A percentile compares a stretch with the other conserved stretches of the same genome.
Conservation (phyloP, 345 rosid species). For the Populus tremula region DNA sequence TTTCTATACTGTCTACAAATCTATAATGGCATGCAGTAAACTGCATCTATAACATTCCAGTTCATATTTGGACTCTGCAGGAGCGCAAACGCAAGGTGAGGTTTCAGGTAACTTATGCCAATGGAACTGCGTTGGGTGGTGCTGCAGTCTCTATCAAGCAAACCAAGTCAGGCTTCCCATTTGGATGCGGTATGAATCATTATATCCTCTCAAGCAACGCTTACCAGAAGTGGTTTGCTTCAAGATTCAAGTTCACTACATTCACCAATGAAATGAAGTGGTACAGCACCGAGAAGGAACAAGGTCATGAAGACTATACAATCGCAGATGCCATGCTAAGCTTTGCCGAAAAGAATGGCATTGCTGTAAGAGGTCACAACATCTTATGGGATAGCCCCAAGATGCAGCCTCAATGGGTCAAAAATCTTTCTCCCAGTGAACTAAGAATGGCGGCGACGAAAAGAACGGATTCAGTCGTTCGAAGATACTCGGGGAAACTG, state of each 20-base stretch:
- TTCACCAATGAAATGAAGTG: conserved; percentile 90
- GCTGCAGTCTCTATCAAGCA: conserved; percentile 47
- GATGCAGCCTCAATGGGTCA: conserved; percentile 66
- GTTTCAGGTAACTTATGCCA: conserved; percentile 41
- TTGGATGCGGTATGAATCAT: conserved; percentile 80
- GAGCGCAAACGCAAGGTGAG: conserved; percentile 55
- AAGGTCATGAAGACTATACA: conserved; percentile 60
- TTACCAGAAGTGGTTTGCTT: conserved; percentile 69
- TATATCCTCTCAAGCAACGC: conserved; percentile 47
- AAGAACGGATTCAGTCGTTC: conserved; percentile 56
- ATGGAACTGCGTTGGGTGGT: conserved; percentile 44
- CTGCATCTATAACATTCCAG: too few species aligned
- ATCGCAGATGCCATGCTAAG: conserved; percentile 57
- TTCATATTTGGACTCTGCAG: conserved; percentile 33
- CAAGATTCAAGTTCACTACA: conserved; percentile 58
- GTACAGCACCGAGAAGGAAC: conserved; percentile 62
- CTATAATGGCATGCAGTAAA: too few species aligned
- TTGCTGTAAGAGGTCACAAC: conserved; percentile 70
- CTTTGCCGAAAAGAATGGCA: conserved; percentile 41
- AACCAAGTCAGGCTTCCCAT: conserved; percentile 44
- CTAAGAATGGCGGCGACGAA: conserved; percentile 36
- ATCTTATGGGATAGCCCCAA: conserved; percentile 69
- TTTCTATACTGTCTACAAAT: background rate
- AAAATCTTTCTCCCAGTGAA: conserved; percentile 30
- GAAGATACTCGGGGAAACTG: conserved; percentile 57